Evolutionary conservation across 495 filamentous ascomycete species (phyloP), one percentile per base, ranked within the genome.

Genomic region (Cryomyces antarcticus): DNA sequence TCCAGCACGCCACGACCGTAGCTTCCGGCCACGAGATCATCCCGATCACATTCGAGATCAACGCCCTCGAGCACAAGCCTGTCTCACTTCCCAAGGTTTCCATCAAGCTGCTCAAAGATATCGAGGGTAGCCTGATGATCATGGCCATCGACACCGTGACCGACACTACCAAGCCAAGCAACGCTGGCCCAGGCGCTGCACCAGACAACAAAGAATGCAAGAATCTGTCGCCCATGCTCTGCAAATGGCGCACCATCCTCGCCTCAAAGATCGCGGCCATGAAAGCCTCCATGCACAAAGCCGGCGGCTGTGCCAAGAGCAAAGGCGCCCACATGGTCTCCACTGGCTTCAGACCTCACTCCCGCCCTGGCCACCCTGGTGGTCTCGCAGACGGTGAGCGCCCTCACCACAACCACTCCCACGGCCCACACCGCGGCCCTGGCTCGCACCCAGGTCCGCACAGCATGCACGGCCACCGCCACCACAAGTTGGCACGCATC

Each of bases 351-450:
- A 24, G 17, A 24, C 17, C 17, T 24, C 50, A 9, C 41, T 38
- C 29, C 42, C 49, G 45, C 7, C 50, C 44, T 28, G 41, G 45
- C 37, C 43, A 45, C 34, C 40, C 40, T 41, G 5, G 17, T 24
- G 33, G 30, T 33, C 24, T 17, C 31, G n/a, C 41, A 36, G 30
- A 43, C 30, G 30, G 27, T 35, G 37, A 49, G 44, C 46, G 28
- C 28, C 43, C 51, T 28, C 44, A 47, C 41, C 40, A 43, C 38
- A 12, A 33, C 27, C 17, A 39, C 40, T 45, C 49, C 13, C 10
- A 43, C 35, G 43, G 48, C 28, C 45, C 52, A n/a, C 49, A 41
- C 28, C 46, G 48, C 30, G 52, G 46, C 43, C 35, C 46, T 31
- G 9, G 24, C 7, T 28, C 37, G 31, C 39, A 38, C 31, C 17